Conservation (phyloP, 2,329 filamentous ascomycete species). For the Geosmithia morbida region DNA sequence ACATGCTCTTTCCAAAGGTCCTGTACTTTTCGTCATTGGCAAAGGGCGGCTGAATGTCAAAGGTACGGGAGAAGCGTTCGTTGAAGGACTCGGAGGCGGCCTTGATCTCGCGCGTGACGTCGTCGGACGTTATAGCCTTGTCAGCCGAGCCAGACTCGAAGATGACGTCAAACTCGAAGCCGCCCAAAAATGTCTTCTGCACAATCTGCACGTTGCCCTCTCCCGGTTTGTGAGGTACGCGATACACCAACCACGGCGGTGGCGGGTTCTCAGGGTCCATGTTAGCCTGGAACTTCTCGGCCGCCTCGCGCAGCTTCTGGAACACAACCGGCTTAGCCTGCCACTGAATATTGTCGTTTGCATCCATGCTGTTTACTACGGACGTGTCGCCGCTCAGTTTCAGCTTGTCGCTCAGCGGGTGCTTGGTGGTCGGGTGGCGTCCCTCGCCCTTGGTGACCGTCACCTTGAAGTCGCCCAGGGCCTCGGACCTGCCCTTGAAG, state of each 20-base stretch:
- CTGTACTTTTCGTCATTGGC: conserved; percentile 52
- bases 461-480: conserved; percentile 69
- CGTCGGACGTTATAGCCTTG: conserved; percentile 35
- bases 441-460: conserved; percentile 58
- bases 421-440: conserved; percentile 46
- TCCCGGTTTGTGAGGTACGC: conserved; percentile 53
- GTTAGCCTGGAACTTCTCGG: conserved; percentile 32
- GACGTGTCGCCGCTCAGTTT: conserved; percentile 58
- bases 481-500: conserved; percentile 53
- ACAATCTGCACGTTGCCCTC: conserved; percentile 73
- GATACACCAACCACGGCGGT: conserved; percentile 75
- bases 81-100: conserved; percentile 54
- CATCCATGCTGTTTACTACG: conserved; percentile 54
- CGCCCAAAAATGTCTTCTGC: conserved; percentile 80
- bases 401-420: conserved; percentile 24
- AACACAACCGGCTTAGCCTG: conserved; percentile 57
- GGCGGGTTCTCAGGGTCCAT: conserved; percentile 52
- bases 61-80: conserved; percentile 55
- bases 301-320: conserved; percentile 34
- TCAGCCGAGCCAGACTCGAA: conserved; percentile 66
- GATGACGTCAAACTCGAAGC: conserved; percentile 86
- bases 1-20: conserved; percentile 74
- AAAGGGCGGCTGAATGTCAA: conserved; percentile 61
- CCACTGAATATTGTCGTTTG: conserved; percentile 62
- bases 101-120: conserved; percentile 57